Conservation (phyloP, 805 yeast genomes). For the Teunomyces cretensis region DNA sequence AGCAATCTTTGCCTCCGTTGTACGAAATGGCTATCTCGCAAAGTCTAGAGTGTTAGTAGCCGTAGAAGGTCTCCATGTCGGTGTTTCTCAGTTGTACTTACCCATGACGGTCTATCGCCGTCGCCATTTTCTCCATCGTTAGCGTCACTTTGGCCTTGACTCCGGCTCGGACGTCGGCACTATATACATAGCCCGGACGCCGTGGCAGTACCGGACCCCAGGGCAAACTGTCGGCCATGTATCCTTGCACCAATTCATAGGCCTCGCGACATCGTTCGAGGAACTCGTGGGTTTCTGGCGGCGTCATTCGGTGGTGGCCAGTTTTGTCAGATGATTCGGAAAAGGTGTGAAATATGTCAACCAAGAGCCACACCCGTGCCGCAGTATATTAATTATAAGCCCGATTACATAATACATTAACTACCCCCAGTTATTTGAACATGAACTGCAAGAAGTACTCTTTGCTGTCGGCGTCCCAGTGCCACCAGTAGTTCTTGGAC, state of each 20-base stretch:
- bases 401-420: background rate
- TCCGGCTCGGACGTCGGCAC: slow-evolving; percentile 17
- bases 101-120: slow-evolving; percentile 32
- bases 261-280: slow-evolving; percentile 29
- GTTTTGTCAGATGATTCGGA: background rate
- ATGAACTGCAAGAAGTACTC: slow-evolving; percentile 72
- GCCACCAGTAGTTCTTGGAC: slow-evolving; percentile 54
- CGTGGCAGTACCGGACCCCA: slow-evolving; percentile 20
- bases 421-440: slow-evolving; percentile 31
- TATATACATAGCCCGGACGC: slow-evolving; percentile 19
- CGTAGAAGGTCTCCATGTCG: too few species aligned
- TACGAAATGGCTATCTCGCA: slow-evolving; percentile 73
- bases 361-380: too few species aligned
- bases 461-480: slow-evolving; percentile 69
- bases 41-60: slow-evolving; percentile 28
- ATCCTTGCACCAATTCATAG: slow-evolving; percentile 29
- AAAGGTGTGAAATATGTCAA: too few species aligned
- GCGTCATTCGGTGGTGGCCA: background rate
- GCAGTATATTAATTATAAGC: too few species aligned
- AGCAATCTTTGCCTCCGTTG: slow-evolving; percentile 97
- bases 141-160: slow-evolving; percentile 29
- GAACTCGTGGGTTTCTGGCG: slow-evolving; percentile 10
- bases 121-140: slow-evolving; percentile 27
- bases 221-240: slow-evolving; percentile 29
- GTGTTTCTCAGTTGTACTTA: slow-evolving; percentile 17